phyloP scores from a whole-genome alignment of 257 asterid species.

The Fraxinus pennsylvanica region DNA sequence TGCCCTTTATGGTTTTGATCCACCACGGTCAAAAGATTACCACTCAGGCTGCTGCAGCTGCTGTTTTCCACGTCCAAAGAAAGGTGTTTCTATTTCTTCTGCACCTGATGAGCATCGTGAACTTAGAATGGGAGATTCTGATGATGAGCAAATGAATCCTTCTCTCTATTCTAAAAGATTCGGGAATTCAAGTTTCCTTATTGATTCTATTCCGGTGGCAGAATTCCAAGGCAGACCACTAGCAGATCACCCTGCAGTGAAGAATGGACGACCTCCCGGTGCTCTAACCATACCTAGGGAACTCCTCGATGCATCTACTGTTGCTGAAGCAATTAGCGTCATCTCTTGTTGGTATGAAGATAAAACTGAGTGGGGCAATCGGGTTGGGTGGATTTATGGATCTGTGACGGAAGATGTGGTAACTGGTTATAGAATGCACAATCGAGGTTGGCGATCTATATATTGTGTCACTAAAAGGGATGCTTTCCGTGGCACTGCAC shows the following conservation, averaged over 20 bases:
- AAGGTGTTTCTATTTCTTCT: constrained; percentile 5
- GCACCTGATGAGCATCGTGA: constrained; percentile 17
- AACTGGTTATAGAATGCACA: constrained; percentile 23
- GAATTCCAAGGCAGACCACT: constrained; percentile 26
- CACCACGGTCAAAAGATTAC: constrained; percentile 5
- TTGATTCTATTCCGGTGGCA: constrained; percentile 24
- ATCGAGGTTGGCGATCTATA: constrained; percentile 25
- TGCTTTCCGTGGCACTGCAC: constrained; percentile 25
- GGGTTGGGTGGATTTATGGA: constrained; percentile 26
- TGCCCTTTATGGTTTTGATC: constrained; percentile 6
- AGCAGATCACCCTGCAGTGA: constrained; percentile 24
- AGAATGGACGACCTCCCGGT: constrained; percentile 26
- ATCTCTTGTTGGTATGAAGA: constrained; percentile 28
- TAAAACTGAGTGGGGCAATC: constrained; percentile 27
- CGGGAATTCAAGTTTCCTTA: constrained; percentile 21
- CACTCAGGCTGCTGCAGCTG: constrained; percentile 2
- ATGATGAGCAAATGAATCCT: constrained; percentile 19
- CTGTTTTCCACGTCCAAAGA: background rate
- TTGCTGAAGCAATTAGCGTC: constrained; percentile 23
- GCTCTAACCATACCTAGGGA: constrained; percentile 25
- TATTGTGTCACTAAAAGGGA: constrained; percentile 24
- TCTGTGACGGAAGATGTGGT: constrained; percentile 26
- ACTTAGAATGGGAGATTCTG: constrained; percentile 25
- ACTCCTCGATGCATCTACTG: constrained; percentile 24
- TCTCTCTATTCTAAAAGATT: constrained; percentile 21